Base-by-base conservation (phyloP, 2,329 filamentous ascomycete genomes). In the Tolypocladium endophyticum region DNA sequence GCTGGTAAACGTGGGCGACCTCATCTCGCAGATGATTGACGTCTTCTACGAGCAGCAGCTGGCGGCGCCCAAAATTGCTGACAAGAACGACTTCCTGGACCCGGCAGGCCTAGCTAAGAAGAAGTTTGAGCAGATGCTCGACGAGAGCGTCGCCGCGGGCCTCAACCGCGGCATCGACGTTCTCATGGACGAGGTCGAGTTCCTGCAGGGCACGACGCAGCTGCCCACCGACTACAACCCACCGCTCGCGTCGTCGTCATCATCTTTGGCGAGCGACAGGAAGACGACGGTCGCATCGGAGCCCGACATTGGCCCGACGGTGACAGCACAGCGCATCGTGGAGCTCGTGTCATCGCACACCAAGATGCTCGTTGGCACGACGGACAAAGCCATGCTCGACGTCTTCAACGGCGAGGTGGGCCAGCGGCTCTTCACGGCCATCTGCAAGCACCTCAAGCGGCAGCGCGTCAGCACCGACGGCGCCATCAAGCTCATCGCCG, bases 361-460 rank as follows among this genome's bases (percentile, higher is more conserved):
- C 1, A 86, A 83, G 70, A 97, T 99, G 91, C 81, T 99, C 16
- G 85, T 90, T 4, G 94, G 94, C 62, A 96, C 90, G 71, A 97
- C 93, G 1, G 94, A 99, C 72, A 99, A 99, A 79, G 93, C 90
- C 63, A 96, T 96, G 81, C 86, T 99, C 33, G 94, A 99, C 70
- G 94, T 99, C 18, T 99, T 99, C 80, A 97, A 96, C 73, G 91
- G 94, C 74, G 94, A 99, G 76, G 93, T 99, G 33, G 94, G 94
- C 0, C 83, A 97, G 64, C 88, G 94, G 33, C 82, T 99, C 58
- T 99, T 97, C 76, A 87, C 88, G 25, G 89, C 90, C 23, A 80
- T 99, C 57, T 97, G 93, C 81, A 99, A 99, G 76, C 94, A 99
- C 75, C 83, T 99, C 65, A 99, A 99, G 78, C 88, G 93, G 12